Base-by-base conservation (phyloP, 192 early-diverging fungal genomes). In the Coemansia sp. region DNA sequence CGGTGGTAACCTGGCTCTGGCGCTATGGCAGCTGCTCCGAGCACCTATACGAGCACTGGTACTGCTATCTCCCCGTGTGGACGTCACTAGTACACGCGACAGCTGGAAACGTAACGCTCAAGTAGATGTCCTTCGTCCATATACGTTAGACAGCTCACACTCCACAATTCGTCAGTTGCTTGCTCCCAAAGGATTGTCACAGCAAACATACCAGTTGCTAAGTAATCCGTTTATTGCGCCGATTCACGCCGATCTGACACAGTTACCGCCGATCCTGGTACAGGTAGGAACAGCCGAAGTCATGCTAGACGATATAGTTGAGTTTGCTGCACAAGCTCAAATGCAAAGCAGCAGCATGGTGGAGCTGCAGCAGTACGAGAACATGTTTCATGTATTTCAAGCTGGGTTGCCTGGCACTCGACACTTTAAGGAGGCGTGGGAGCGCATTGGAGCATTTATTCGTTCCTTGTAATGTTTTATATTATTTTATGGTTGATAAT, bases 321-420 rank as follows among this genome's bases (percentile, higher is more conserved):
- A 54, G 61, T 80, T 80, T 71, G 63, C 47, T 0, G n/a, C 4
- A 13, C 26, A 53, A 3, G 62, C 63, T 0, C 6, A 14, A 9
- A 11, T 3, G 5, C 55, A 56, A 12, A 42, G 15, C 14, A 12
- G 14, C 20, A 6, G n/a, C 20, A 26, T 4, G 23, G 28, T 59
- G 13, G 57, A 50, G 37, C 30, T 59, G 19, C 53, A 56, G 35
- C 33, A 30, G 15, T 69, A 55, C 46, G 55, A 40, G 6, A 63
- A 52, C 37, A 66, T 51, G 18, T 61, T 79, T 45, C 77, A 79
- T 26, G 70, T 70, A 15, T 73, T 72, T 26, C 70, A 79, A 41
- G 16, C 51, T 6, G 33, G 33, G 6, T 50, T 63, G 15, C 7
- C 59, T 4, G 41, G 10, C 16, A 40, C 57, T 3, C 53, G 13